Percentiles rank a stretch among this genome's conserved stretches.
phyloP scores from a whole-genome alignment of 2,329 filamentous ascomycete species.

The Ophiocordyceps camponoti-floridani region DNA sequence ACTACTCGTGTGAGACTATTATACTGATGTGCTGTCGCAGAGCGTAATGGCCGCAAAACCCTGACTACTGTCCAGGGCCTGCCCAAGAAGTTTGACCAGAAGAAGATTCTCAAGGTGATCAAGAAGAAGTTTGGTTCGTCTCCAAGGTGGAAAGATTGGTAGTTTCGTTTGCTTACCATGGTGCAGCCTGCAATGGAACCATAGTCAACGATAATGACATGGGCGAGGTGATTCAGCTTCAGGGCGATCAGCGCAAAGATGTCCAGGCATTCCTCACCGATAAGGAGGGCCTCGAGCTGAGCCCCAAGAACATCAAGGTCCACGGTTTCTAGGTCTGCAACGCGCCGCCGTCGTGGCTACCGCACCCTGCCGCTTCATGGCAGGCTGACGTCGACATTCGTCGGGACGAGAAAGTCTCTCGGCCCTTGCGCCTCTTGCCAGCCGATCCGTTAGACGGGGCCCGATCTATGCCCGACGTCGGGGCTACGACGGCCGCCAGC shows the following conservation, averaged over 20 bases:
- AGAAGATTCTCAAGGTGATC: conserved; percentile 99
- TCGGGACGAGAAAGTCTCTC: conserved; percentile 9
- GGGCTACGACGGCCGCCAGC: conserved; percentile 9
- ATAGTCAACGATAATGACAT: conserved; percentile 91
- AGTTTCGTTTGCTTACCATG: background rate
- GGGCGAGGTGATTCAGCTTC: conserved; percentile 99
- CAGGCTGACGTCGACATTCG: conserved; percentile 13
- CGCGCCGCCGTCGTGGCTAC: conserved; percentile 20
- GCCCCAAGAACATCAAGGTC: conserved; percentile 94
- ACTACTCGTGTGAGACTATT: conserved; percentile 1
- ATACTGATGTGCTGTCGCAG: conserved; percentile 34
- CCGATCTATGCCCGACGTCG: conserved; percentile 10
- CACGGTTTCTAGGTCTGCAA: conserved; percentile 29
- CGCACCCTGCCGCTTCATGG: conserved; percentile 9
- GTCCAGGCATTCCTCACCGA: conserved; percentile 93
- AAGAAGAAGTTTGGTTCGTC: conserved; percentile 92
- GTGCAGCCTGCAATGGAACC: conserved; percentile 93
- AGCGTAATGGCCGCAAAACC: conserved; percentile 99
- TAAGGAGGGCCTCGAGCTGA: conserved; percentile 85
- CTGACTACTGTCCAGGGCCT: conserved; percentile 98
- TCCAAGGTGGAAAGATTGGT: background rate
- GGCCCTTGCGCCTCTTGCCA: conserved; percentile 10
- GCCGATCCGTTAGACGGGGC: conserved; percentile 12
- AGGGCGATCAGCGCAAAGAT: conserved; percentile 98
- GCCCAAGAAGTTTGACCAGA: conserved; percentile 97